Base-by-base conservation (phyloP, 75 land plant species). In the Pinus albicaulis region DNA sequence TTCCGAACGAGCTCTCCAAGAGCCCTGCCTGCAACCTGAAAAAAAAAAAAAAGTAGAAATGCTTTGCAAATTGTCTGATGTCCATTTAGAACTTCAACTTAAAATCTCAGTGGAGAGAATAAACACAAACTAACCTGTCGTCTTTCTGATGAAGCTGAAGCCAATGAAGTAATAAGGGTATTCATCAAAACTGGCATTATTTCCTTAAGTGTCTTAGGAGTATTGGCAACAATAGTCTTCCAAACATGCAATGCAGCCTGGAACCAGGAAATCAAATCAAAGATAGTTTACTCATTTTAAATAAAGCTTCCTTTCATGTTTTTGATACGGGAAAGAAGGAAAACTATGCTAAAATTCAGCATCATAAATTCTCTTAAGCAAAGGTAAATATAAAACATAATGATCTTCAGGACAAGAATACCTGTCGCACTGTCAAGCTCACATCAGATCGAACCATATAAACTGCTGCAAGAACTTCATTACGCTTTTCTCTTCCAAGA, bases 241-340 rank as follows among this genome's bases (percentile, higher is more conserved):
- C 99, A 98, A 14, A 98, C 99, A 86, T 98, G 99, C 60, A 98
- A 78, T 0, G 99, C 98, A 82, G 99, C 96, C 99, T 98, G 85
- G 31, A 71, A 61, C 61, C 3, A 31, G 7, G 2, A 25, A 23
- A 38, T 62, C 52, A 41, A 26, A 44, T 36, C 15, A 77, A 23
- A 14, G 17, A n/a, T 25, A 22, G 74, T 41, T 38, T 68, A 60
- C 38, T 24, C 74, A 59, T 44, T 48, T 48, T 11, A 8, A 10
- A 48, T 0, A 48, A 48, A 48, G 53, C 53, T 48, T 8, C 11
- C 11, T 48, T 48, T 8, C 53, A 16, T n/a, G 2, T n/a, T 57
- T 19, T 23, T 65, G 3, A 17, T 22, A 76, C 3, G 4, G 12
- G 44, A 57, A 56, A 28, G 38, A 77, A 28, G 28, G 60, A 52